These are phyloP conservation scores for Acmispon strigosus DNA, from an alignment of 306 rosid genomes.

Conservation along the genomic window DNA sequence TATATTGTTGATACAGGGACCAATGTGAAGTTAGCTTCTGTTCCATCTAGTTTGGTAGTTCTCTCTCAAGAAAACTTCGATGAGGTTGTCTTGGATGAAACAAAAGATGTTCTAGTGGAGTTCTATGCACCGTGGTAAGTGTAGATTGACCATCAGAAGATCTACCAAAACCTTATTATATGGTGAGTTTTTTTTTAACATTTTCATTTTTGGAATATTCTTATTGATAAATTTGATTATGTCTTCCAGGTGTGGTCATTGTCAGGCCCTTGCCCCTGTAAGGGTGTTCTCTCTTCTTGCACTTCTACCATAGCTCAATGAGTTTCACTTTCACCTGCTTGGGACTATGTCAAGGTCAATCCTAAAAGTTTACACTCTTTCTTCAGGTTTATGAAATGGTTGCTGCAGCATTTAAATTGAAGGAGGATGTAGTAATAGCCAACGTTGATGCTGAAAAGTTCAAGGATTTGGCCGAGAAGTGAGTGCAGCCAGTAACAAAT, in stretches of 20 bases:
- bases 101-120: conserved; percentile 85
- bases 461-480: conserved; percentile 79
- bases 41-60: conserved; percentile 58
- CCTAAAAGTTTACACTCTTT: conserved; percentile 12
- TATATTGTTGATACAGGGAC: conserved; percentile 50
- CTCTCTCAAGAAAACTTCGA: conserved; percentile 59
- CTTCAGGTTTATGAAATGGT: conserved; percentile 75
- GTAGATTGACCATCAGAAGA: background rate
- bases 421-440: conserved; percentile 68
- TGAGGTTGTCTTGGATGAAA: conserved; percentile 65
- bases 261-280: conserved; percentile 90
- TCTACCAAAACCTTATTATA: background rate
- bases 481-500: conserved; percentile 21
- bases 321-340: background rate
- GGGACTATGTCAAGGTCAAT: background rate
- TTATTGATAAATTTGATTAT: background rate
- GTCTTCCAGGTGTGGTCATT: conserved; percentile 86
- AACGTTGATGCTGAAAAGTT: conserved; percentile 67
- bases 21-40: conserved; percentile 70
- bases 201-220: background rate
- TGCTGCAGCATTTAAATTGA: conserved; percentile 68
- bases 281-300: conserved; percentile 24
- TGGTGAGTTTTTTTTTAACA: background rate
- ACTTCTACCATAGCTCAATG: background rate
- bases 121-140: conserved; percentile 93